These are phyloP conservation scores for Asparagopsis taxiformis DNA, from an alignment of 31 red algal genomes.

Conservation along the genomic window DNA sequence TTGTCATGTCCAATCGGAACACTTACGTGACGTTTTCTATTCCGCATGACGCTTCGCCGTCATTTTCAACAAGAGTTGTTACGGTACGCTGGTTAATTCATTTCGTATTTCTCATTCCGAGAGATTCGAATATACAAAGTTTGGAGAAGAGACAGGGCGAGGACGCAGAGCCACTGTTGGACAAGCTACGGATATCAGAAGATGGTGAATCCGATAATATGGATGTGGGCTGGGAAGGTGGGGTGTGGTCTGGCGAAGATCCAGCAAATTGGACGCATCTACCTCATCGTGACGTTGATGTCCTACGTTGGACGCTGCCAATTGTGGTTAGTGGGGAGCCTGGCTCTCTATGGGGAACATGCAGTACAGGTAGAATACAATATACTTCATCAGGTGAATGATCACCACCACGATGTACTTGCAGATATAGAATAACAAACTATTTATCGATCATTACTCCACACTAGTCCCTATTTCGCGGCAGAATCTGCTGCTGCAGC, in stretches of 20 bases:
- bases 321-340: constrained; percentile 49
- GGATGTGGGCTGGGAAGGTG: constrained; percentile 56
- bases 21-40: constrained; percentile 75
- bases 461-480: too few species aligned
- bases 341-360: constrained; percentile 48
- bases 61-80: constrained; percentile 68
- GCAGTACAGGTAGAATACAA: constrained; percentile 18
- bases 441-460: too few species aligned
- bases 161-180: constrained; percentile 12
- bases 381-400: too few species aligned
- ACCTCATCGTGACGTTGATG: constrained; percentile 58
- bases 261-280: constrained; percentile 47
- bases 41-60: constrained; percentile 74
- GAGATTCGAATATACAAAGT: constrained; percentile 13
- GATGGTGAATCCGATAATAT: constrained; percentile 19
- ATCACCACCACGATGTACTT: too few species aligned
- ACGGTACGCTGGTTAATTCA: constrained; percentile 67
- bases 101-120: constrained; percentile 74
- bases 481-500: too few species aligned
- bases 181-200: constrained; percentile 11
- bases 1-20: constrained; percentile 57
- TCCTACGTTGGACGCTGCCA: constrained; percentile 67
- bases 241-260: constrained; percentile 37
- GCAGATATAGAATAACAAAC: too few species aligned
- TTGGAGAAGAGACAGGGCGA: constrained; percentile 2